Conservation (phyloP, 2,329 filamentous ascomycete species). For the Fusarium brachygibbosum region DNA sequence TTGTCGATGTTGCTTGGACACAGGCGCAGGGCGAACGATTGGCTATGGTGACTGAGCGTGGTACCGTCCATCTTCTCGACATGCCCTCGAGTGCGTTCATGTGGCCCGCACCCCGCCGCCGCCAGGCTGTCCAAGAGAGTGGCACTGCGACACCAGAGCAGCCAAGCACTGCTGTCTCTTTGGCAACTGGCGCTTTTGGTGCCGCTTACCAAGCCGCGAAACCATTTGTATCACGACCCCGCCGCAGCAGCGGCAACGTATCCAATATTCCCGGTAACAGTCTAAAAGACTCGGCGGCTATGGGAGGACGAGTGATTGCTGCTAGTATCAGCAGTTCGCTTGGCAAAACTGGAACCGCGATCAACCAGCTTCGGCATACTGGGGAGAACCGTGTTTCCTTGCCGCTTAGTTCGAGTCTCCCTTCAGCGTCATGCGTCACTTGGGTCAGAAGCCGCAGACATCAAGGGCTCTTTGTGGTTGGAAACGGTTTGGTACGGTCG, state of each 20-base stretch:
- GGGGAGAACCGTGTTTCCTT: constrained; percentile 81
- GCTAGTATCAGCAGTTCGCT: constrained; percentile 81
- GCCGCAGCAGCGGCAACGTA: constrained; percentile 61
- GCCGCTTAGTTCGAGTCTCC: constrained; percentile 67
- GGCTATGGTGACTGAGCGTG: constrained; percentile 91
- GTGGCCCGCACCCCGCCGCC: constrained; percentile 82
- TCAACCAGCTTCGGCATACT: constrained; percentile 79
- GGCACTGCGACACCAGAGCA: constrained; percentile 64
- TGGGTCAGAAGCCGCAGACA: constrained; percentile 75
- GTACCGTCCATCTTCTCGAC: constrained; percentile 94
- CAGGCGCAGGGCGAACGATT: constrained; percentile 83
- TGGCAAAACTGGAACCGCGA: constrained; percentile 77
- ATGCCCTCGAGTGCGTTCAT: constrained; percentile 85
- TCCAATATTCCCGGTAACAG: constrained; percentile 57
- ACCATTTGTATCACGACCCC: constrained; percentile 68
- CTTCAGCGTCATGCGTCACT: constrained; percentile 71
- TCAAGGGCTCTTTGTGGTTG: constrained; percentile 74
- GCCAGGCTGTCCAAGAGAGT: constrained; percentile 60
- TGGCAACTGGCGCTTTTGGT: constrained; percentile 78
- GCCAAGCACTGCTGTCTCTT: constrained; percentile 70
- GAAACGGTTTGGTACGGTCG: constrained; percentile 74
- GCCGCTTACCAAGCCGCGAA: constrained; percentile 78
- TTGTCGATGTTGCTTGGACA: constrained; percentile 92
- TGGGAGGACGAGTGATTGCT: constrained; percentile 79
- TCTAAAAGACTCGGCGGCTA: constrained; percentile 72